phyloP scores from a whole-genome alignment of 2,329 filamentous ascomycete genomes.

The Trichoderma sp. region DNA sequence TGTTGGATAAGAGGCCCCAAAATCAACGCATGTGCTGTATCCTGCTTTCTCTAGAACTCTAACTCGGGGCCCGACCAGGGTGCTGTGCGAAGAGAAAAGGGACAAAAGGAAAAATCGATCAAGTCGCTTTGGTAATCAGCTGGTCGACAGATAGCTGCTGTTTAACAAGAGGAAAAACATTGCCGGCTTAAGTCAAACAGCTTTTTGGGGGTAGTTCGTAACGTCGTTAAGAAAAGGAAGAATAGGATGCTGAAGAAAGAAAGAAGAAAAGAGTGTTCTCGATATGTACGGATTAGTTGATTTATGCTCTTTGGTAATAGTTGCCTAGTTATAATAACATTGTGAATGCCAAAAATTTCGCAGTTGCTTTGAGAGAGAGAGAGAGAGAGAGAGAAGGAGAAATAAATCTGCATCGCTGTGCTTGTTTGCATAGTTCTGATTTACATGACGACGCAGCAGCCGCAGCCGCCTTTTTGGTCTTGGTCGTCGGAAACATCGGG shows the following conservation, averaged over 20 bases:
- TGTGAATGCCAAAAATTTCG: conserved; percentile 4
- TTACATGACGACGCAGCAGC: conserved; percentile 56
- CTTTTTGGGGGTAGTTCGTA: conserved; percentile 24
- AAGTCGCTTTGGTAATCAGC: conserved; percentile 24
- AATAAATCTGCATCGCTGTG: neutral
- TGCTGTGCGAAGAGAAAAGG: conserved; percentile 1
- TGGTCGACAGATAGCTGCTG: conserved; percentile 18
- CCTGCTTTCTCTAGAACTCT: conserved; percentile 11
- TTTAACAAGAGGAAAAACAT: conserved; percentile 15
- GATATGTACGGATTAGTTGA: conserved; percentile 25
- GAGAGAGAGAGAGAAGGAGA: neutral
- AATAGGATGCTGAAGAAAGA: conserved; percentile 8
- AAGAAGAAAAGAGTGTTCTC: conserved; percentile 1
- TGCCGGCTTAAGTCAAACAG: conserved; percentile 19
- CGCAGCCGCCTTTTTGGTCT: conserved; percentile 49
- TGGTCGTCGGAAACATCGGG: conserved; percentile 37
- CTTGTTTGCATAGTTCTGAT: neutral
- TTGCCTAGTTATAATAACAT: conserved; percentile 17
- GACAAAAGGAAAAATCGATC: conserved; percentile 16
- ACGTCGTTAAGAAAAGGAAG: conserved; percentile 22
- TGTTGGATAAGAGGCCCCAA: neutral
- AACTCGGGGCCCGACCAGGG: conserved; percentile 21
- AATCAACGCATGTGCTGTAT: neutral
- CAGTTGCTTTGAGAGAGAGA: neutral
- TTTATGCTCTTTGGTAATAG: conserved; percentile 14